Conservation (phyloP, 768 basidiomycete species). For the Pleurotus eryngii region DNA sequence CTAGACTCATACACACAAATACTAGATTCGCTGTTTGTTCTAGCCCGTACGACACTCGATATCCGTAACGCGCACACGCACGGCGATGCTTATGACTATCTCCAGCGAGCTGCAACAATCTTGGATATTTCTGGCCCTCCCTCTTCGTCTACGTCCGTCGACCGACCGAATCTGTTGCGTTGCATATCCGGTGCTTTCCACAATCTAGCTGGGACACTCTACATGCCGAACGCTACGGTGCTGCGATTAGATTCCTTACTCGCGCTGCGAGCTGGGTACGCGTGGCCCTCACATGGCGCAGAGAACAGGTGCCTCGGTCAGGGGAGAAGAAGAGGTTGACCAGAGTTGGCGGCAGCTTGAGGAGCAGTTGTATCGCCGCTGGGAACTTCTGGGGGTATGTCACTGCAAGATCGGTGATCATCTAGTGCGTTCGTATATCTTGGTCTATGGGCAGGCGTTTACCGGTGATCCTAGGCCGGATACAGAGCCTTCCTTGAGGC, state of each 20-base stretch:
- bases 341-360: slow-evolving; percentile 56
- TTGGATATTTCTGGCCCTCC: slow-evolving; percentile 18
- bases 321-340: slow-evolving; percentile 22
- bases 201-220: slow-evolving; percentile 66
- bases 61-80: slow-evolving; percentile 44
- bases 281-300: slow-evolving; percentile 40
- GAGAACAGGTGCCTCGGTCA: slow-evolving; percentile 13
- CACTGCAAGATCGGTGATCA: slow-evolving; percentile 75
- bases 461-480: slow-evolving; percentile 42
- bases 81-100: slow-evolving; percentile 40
- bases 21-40: slow-evolving; percentile 53
- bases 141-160: slow-evolving; percentile 12
- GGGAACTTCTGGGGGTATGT: slow-evolving; percentile 80
- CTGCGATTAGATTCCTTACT: slow-evolving; percentile 64
- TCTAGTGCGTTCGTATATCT: slow-evolving; percentile 43
- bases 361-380: slow-evolving; percentile 66
- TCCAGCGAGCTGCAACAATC: slow-evolving; percentile 39
- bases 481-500: slow-evolving; percentile 53
- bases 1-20: slow-evolving; percentile 37
- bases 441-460: neutral
- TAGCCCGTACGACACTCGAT: slow-evolving; percentile 43
- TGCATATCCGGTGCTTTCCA: slow-evolving; percentile 73
- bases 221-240: slow-evolving; percentile 55
- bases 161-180: slow-evolving; percentile 55
- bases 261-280: slow-evolving; percentile 56